Conservation (phyloP, 2,329 filamentous ascomycete species). For the Colletotrichum horii region DNA sequence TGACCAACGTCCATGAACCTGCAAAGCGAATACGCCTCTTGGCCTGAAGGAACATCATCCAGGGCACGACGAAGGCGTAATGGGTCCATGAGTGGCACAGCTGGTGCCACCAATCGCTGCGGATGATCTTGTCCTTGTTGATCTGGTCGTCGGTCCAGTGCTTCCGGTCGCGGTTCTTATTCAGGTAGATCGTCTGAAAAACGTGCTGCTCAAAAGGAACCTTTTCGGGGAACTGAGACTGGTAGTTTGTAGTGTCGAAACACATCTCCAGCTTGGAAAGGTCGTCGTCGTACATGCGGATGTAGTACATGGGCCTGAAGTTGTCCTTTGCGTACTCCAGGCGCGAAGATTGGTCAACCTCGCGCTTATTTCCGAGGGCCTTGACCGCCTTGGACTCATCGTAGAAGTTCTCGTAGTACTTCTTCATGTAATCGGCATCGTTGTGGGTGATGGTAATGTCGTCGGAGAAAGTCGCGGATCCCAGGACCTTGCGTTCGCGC, state of each 20-base stretch:
- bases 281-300: slow-evolving; percentile 60
- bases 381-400: slow-evolving; percentile 48
- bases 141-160: slow-evolving; percentile 62
- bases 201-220: slow-evolving; percentile 42
- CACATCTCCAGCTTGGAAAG: slow-evolving; percentile 66
- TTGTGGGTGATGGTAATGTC: slow-evolving; percentile 72
- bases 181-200: slow-evolving; percentile 57
- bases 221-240: slow-evolving; percentile 65
- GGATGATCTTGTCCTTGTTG: slow-evolving; percentile 56
- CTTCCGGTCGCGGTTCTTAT: slow-evolving; percentile 57
- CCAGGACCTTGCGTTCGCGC: slow-evolving; percentile 68
- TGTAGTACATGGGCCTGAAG: slow-evolving; percentile 68
- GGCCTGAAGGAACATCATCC: slow-evolving; percentile 71
- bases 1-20: slow-evolving; percentile 69
- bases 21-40: slow-evolving; percentile 65
- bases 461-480: slow-evolving; percentile 68
- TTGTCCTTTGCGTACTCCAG: slow-evolving; percentile 47
- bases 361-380: slow-evolving; percentile 34
- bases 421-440: slow-evolving; percentile 68
- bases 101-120: slow-evolving; percentile 67
- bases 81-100: slow-evolving; percentile 65
- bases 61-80: slow-evolving; percentile 65
- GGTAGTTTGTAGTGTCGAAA: slow-evolving; percentile 75
- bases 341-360: slow-evolving; percentile 42
- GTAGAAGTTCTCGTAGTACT: slow-evolving; percentile 68